Conservation (phyloP, 805 yeast species). For the Candida michaelii region DNA sequence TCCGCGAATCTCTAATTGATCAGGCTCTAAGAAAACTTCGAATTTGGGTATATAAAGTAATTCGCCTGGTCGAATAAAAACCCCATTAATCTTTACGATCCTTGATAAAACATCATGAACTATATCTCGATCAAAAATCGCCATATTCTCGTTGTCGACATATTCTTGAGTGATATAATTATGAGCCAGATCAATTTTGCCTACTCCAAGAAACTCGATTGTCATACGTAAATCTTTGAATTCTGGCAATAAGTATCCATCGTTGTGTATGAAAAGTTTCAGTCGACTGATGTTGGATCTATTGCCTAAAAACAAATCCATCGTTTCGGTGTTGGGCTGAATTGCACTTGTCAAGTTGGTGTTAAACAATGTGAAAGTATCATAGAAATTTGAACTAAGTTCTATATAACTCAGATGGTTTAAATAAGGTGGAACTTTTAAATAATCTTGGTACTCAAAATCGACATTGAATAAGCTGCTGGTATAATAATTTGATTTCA, state of each 20-base stretch:
- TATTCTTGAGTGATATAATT: constrained; percentile 12
- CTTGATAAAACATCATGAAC: constrained; percentile 22
- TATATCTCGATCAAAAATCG: not conserved
- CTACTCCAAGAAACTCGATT: constrained; percentile 45
- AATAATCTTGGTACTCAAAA: constrained; percentile 34
- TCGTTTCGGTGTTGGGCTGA: constrained; percentile 22
- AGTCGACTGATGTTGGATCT: constrained; percentile 19
- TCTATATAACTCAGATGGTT: constrained; percentile 31
- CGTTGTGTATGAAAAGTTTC: not conserved
- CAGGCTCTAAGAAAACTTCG: not conserved
- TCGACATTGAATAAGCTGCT: constrained; percentile 48
- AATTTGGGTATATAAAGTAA: constrained; percentile 7
- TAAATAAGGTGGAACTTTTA: constrained; percentile 44
- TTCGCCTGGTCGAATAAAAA: constrained; percentile 20
- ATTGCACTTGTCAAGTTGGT: constrained; percentile 19
- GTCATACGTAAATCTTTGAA: constrained; percentile 44
- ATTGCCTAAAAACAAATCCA: constrained; percentile 32
- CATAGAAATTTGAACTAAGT: constrained; percentile 25
- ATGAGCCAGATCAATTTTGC: constrained; percentile 35
- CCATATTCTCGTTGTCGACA: constrained; percentile 12
- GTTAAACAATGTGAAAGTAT: constrained; percentile 25
- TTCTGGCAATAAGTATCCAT: constrained; percentile 33
- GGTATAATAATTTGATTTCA: constrained; percentile 41
- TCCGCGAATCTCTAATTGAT: not conserved
- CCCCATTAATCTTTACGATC: constrained; percentile 34